phyloP scores from a whole-genome alignment of 441 rosid genomes.

The Cnidoscolus chayamansa region DNA sequence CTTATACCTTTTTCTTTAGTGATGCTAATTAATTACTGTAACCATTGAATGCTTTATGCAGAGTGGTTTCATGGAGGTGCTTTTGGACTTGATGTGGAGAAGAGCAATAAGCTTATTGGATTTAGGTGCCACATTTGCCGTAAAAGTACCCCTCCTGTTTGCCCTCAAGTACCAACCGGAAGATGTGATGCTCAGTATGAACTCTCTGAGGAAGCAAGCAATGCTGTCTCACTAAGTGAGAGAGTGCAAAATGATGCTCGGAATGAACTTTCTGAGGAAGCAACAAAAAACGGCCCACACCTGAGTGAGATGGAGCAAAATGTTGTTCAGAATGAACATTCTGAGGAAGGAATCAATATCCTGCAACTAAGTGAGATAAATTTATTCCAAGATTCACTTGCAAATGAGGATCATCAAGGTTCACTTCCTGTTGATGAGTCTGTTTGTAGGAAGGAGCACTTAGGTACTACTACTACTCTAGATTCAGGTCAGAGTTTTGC shows the following conservation, averaged over 20 bases:
- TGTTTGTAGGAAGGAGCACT: slow-evolving; percentile 21
- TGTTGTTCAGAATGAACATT: slow-evolving; percentile 22
- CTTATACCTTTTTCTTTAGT: neutral
- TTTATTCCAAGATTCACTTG: slow-evolving; percentile 21
- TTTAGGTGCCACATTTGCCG: slow-evolving; percentile 84
- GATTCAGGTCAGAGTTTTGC: slow-evolving; percentile 17
- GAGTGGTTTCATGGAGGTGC: slow-evolving; percentile 98
- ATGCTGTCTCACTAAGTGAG: too few relatives aligned
- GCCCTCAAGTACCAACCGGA: slow-evolving; percentile 38
- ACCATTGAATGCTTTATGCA: slow-evolving; percentile 38
- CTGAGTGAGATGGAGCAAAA: slow-evolving; percentile 18
- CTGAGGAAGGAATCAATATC: slow-evolving; percentile 19
- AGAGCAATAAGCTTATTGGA: slow-evolving; percentile 59
- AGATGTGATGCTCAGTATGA: slow-evolving; percentile 16
- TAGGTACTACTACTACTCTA: neutral
- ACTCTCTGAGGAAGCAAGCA: slow-evolving; percentile 13
- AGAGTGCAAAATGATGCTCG: slow-evolving; percentile 26
- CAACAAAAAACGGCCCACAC: slow-evolving; percentile 10
- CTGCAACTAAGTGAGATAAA: slow-evolving; percentile 16
- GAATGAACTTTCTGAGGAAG: slow-evolving; percentile 23
- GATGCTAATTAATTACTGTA: neutral
- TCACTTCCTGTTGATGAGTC: slow-evolving; percentile 24
- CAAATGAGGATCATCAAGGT: slow-evolving; percentile 24
- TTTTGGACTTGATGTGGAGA: slow-evolving; percentile 61
- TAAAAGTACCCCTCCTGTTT: slow-evolving; percentile 51